These are phyloP conservation scores for Datisca glomerata DNA, from an alignment of 306 rosid species.

Conservation along the genomic window DNA sequence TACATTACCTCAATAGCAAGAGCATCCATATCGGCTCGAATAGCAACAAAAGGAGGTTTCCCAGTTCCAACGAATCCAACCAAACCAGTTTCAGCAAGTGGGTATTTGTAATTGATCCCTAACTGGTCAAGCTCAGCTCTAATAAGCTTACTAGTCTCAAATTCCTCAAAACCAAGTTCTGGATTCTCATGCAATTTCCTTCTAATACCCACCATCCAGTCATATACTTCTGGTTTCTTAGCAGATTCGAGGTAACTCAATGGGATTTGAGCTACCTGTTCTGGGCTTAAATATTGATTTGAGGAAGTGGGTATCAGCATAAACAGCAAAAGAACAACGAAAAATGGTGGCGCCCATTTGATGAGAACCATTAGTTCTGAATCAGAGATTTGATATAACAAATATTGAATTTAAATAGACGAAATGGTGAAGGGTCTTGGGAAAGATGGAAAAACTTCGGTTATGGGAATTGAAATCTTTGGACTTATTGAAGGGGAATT, in stretches of 20 bases:
- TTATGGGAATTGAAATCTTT: no score
- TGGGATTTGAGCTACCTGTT: conserved; percentile 10
- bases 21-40: conserved; percentile 96
- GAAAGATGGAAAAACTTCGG: no score
- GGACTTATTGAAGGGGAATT: no score
- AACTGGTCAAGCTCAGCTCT: conserved; percentile 52
- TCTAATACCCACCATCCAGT: conserved; percentile 55
- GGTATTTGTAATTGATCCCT: conserved; percentile 44
- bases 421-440: background rate
- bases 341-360: background rate
- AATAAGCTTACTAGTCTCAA: conserved; percentile 64
- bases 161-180: conserved; percentile 64
- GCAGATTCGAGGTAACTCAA: conserved; percentile 31
- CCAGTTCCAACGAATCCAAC: conserved; percentile 63
- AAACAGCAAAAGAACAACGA: background rate
- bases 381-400: background rate
- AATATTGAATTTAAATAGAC: background rate
- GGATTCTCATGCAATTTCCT: conserved; percentile 81
- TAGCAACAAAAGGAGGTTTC: conserved; percentile 62
- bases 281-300: background rate
- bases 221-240: conserved; percentile 25
- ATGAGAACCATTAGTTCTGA: background rate
- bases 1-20: conserved; percentile 73
- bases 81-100: conserved; percentile 66
- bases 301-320: no score